These are phyloP conservation scores for Anthracocystis panici-leucophaei DNA, from an alignment of 1,284 basidiomycete genomes.

Conservation along the genomic window DNA sequence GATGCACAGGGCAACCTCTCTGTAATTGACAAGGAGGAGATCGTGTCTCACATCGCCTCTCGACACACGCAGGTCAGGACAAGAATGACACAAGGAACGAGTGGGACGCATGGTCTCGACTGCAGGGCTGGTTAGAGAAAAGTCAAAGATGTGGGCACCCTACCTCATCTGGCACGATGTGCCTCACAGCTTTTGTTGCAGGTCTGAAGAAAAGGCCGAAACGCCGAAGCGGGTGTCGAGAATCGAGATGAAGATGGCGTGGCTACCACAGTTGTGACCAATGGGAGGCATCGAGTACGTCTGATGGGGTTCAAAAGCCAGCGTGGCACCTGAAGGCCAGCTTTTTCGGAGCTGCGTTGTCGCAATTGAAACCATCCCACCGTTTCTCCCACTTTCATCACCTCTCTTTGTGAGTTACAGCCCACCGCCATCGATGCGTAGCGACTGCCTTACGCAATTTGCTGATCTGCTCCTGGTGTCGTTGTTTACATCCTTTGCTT, in stretches of 20 bases:
- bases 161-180: conserved; percentile 5
- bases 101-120: conserved; percentile 9
- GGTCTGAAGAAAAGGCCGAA: background rate
- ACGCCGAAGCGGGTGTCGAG: background rate
- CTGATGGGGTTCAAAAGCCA: background rate
- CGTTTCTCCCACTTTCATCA: background rate
- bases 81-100: background rate
- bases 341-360: background rate
- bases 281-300: too few species aligned
- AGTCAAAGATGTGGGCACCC: background rate
- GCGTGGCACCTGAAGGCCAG: too few species aligned
- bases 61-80: background rate
- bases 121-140: too few species aligned
- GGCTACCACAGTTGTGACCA: too few species aligned
- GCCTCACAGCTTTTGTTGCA: background rate
- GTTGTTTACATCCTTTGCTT: too few species aligned
- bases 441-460: background rate
- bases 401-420: background rate
- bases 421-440: conserved; percentile 2
- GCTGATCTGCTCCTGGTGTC: background rate
- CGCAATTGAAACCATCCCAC: too few species aligned
- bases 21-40: background rate
- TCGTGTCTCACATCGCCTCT: background rate
- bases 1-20: too few species aligned
- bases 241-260: background rate